Conservation (phyloP, 2,329 filamentous ascomycete species). For the Penicillium sp. region DNA sequence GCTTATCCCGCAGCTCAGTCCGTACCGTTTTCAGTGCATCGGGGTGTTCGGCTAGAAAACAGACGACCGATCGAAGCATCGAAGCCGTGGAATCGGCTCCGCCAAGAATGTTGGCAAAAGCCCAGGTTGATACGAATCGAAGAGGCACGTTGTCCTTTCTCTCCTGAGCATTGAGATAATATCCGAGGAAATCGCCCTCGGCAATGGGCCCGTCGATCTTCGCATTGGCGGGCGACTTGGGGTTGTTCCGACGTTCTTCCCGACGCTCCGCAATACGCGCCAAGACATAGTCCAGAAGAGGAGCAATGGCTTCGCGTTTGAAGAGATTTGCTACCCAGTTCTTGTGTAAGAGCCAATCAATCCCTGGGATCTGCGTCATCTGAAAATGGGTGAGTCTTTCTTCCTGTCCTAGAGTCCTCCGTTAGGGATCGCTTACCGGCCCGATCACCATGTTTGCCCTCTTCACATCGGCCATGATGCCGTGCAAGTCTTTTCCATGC, state of each 20-base stretch:
- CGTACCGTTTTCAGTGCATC: conserved; percentile 5
- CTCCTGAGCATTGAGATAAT: conserved; percentile 6
- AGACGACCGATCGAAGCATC: conserved; percentile 5
- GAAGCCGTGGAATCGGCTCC: conserved; percentile 5
- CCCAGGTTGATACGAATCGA: conserved; percentile 6
- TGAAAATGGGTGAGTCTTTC: neutral
- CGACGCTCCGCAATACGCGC: conserved; percentile 5
- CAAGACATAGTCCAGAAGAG: conserved; percentile 6
- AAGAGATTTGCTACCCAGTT: neutral
- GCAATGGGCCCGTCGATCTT: conserved; percentile 3
- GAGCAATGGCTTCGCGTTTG: conserved; percentile 4
- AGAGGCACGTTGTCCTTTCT: conserved; percentile 5
- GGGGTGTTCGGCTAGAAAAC: conserved; percentile 1
- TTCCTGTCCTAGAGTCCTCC: neutral
- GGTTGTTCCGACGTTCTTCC: conserved; percentile 3
- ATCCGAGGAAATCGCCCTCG: conserved; percentile 4
- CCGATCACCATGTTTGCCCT: conserved; percentile 3
- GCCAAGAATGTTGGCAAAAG: conserved; percentile 5
- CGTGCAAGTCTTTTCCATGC: neutral
- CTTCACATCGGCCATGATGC: conserved; percentile 1
- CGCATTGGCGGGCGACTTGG: conserved; percentile 1
- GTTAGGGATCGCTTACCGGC: conserved; percentile 1
- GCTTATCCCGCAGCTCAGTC: conserved; percentile 4
- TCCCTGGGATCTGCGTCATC: neutral
- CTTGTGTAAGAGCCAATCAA: neutral